A percentile compares a stretch with the other conserved stretches of the same genome.
These are phyloP conservation scores for Cladorrhinum samala DNA, from an alignment of 495 filamentous ascomycete genomes.

Conservation along the genomic window DNA sequence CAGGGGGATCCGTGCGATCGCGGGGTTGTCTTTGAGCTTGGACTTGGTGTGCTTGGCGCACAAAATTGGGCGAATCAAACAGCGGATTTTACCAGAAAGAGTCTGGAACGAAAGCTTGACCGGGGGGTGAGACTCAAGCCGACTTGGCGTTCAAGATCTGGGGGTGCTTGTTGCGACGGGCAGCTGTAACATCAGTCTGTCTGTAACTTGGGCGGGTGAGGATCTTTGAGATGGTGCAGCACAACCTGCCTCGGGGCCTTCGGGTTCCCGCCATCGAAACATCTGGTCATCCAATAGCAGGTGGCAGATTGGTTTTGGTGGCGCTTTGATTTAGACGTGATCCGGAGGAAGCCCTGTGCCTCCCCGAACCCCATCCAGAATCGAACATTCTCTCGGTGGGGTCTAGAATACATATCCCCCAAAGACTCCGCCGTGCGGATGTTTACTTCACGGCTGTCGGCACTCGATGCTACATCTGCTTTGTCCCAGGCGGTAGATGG, in stretches of 20 bases:
- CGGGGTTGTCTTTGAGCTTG: background rate
- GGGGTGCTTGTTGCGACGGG: background rate
- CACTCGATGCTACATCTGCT: background rate
- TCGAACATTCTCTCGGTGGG: conserved; percentile 6
- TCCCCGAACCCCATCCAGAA: background rate
- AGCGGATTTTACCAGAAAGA: background rate
- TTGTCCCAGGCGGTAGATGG: too few species aligned
- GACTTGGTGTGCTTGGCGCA: background rate
- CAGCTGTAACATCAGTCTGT: conserved; percentile 17
- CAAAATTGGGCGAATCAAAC: background rate
- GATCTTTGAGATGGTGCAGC: conserved; percentile 17
- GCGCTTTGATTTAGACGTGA: conserved; percentile 6
- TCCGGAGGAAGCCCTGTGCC: background rate
- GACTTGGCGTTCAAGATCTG: too few species aligned
- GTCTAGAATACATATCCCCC: background rate
- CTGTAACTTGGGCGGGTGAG: conserved; percentile 1
- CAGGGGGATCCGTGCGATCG: conserved; percentile 4
- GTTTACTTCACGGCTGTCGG: background rate
- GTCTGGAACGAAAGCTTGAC: background rate
- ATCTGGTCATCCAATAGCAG: conserved; percentile 9
- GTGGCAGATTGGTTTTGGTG: background rate
- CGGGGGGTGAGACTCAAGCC: background rate
- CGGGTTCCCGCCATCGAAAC: conserved; percentile 22
- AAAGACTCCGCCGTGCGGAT: background rate
- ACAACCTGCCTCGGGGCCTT: conserved; percentile 10